These are phyloP conservation scores for Pyrus hybrid DNA, from an alignment of 331 rosid genomes.

Conservation along the genomic window DNA sequence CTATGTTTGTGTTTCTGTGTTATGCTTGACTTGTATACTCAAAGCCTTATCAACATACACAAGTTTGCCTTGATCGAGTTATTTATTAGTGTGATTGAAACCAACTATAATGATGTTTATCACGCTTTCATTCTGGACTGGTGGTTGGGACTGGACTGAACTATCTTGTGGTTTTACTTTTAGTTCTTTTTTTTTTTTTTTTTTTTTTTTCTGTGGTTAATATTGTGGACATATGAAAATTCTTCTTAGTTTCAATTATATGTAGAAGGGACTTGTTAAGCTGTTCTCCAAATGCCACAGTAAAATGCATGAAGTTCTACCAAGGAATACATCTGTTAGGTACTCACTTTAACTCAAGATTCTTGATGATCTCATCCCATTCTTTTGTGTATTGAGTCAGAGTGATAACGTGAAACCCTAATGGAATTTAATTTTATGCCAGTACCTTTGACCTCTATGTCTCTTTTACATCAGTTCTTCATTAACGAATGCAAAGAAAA, in stretches of 20 bases:
- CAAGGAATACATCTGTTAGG: constrained; percentile 47
- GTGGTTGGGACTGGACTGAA: neutral
- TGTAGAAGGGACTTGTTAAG: constrained; percentile 60
- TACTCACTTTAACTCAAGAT: constrained; percentile 11
- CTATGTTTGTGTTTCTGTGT: too few relatives aligned
- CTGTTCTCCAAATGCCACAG: constrained; percentile 75
- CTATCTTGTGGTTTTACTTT: too few relatives aligned
- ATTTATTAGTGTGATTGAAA: too few relatives aligned
- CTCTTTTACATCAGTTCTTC: too few relatives aligned
- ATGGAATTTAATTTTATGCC: neutral
- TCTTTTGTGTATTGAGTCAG: neutral
- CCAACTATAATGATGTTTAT: too few relatives aligned
- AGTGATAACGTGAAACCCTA: too few relatives aligned
- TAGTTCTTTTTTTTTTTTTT: too few relatives aligned
- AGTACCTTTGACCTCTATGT: too few relatives aligned
- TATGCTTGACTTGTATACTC: too few relatives aligned
- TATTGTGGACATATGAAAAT: neutral
- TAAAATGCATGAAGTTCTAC: constrained; percentile 68
- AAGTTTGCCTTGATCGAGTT: too few relatives aligned
- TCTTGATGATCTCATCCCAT: neutral
- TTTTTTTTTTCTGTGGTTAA: neutral
- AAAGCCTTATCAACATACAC: too few relatives aligned
- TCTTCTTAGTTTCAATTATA: constrained; percentile 6
- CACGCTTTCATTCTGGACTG: neutral
- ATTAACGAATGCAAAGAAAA: too few relatives aligned